These are phyloP conservation scores for Tulasnella sp. DNA, from an alignment of 768 basidiomycete species.

Conservation along the genomic window DNA sequence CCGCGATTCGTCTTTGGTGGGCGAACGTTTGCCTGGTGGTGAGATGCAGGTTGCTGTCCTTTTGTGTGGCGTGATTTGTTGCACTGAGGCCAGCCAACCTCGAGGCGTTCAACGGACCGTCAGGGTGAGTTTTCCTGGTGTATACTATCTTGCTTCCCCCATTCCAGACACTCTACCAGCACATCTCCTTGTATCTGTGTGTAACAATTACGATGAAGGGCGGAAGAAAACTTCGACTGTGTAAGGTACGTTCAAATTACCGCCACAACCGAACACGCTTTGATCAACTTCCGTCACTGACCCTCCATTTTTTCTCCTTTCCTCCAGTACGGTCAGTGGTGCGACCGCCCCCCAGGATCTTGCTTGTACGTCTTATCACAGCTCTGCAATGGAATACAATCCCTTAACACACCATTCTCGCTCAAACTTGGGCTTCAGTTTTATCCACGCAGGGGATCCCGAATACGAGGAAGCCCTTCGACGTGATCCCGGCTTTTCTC, in stretches of 20 bases:
- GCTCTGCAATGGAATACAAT: neutral
- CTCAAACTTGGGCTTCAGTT: neutral
- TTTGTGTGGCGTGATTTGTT: neutral
- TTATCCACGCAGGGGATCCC: neutral
- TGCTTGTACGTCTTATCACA: neutral
- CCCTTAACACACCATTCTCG: neutral
- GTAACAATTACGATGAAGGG: neutral
- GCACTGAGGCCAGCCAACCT: neutral
- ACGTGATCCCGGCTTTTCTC: neutral
- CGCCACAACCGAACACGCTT: neutral
- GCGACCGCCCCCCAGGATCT: neutral
- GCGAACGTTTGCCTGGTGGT: neutral
- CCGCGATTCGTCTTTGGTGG: neutral
- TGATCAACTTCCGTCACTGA: neutral
- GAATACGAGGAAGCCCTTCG: neutral
- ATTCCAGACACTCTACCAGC: neutral
- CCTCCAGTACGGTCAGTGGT: neutral
- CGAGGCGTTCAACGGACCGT: neutral
- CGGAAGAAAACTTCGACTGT: neutral
- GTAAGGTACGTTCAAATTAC: neutral
- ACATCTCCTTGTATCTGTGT: neutral
- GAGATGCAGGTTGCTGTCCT: neutral
- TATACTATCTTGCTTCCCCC: neutral
- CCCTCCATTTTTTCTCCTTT: neutral
- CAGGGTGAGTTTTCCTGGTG: neutral